Evolutionary conservation across 768 basidiomycete species (phyloP), one percentile per base, ranked within the genome.

Genomic region (Chalciporus sphaerocephalus): DNA sequence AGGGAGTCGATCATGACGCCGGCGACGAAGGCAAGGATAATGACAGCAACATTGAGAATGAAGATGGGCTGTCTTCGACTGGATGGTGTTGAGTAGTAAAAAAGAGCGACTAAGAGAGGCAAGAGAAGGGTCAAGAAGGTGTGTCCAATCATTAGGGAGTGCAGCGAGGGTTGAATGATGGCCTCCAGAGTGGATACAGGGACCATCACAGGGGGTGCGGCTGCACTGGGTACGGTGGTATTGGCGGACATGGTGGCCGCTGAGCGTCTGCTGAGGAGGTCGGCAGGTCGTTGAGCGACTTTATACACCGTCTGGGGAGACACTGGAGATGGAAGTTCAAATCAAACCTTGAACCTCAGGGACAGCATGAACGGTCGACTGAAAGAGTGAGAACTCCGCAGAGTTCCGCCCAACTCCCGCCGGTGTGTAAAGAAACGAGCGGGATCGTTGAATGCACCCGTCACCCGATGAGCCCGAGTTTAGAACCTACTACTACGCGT

Each of bases 61-160:
- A 67, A 65, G 27, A 65, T 62, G 1, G 62, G 56, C 9, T 52
- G 53, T 5, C 52, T 27, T 16, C 65, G 58, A 16, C 60, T 52
- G 25, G 52, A 44, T 0, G 54, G 47, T 4, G 55, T 64, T 6
- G 65, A 67, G 21, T 56, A 65, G 42, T 62, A 60, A 44, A 65
- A 60, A 28, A 65, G 23, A 11, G 65, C 64, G 8, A 60, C 48
- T 8, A 65, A 37, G 47, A 65, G 65, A 25, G 64, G 58, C 1
- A 65, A n/a, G 5, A 65, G 61, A 11, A 68, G 54, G 3, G 60
- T 53, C 24, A 61, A 42, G 42, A 69, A 64, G 0, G 63, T 58
- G 28, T 66, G 61, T 1, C 54, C 55, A 22, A 68, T 57, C 50
- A 69, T 54, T 24, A 67, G 34, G 18, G 57, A 47, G 18, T 52